Evolutionary conservation across 2,329 filamentous ascomycete species (phyloP), one percentile per base, ranked within the genome.

Genomic region (Harringtonia lauricola): DNA sequence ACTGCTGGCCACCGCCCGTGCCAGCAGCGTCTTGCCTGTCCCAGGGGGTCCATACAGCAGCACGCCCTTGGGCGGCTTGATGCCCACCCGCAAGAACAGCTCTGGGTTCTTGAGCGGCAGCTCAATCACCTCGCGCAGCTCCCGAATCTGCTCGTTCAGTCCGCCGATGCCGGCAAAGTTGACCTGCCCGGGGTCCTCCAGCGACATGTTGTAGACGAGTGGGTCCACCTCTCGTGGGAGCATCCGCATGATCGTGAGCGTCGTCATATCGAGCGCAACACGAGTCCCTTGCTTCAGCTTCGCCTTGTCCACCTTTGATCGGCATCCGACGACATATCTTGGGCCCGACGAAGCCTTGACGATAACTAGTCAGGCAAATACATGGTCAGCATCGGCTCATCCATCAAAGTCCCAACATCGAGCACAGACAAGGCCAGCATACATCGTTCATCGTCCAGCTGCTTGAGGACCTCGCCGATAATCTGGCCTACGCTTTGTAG

Each of bases 161-260:
- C 92, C 92, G 68, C 92, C 92, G 54, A 98, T 98, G 56, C 94
- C 92, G 34, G 83, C 90, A 65, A 98, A 98, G 71, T 86, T 95
- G 64, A 98, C 83, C 64, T 96, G 90, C 7, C 92, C 92, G 0
- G 92, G 92, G 61, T 98, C 92, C 64, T 98, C 92, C 55, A 98
- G 68, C 18, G 92, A 98, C 92, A 98, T 98, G 73, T 98, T 98
- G 77, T 98, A 98, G 54, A 98, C 92, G 54, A 98, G 74, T 18
- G 92, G 92, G 60, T 98, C 92, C 60, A 98, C 94, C 71, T 98
- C 92, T 63, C 92, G 84, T 47, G 92, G 94, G 38, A 98, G 75
- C 92, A 98, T 98, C 59, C 92, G 86, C 92, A 98, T 98, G 66
- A 98, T 98, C 48, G 92, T 98, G 54, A 98, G 83, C 18, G 92